These are phyloP conservation scores for Pneumocystis murina DNA, from an alignment of 1,139 yeast genomes.

Conservation along the genomic window DNA sequence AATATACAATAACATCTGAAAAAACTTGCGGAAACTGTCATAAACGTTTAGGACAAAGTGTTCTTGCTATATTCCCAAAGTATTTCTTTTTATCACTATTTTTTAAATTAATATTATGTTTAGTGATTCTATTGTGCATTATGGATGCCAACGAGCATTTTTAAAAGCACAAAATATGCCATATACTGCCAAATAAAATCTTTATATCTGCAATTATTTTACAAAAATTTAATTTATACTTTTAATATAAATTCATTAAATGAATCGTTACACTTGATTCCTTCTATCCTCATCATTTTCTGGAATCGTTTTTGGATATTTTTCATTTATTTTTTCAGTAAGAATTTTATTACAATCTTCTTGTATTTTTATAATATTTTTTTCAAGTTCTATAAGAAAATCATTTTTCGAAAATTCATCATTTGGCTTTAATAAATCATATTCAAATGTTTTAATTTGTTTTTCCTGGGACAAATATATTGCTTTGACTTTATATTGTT, in stretches of 20 bases:
- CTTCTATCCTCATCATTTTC: neutral
- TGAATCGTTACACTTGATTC: neutral
- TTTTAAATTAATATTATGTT: neutral
- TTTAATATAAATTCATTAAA: neutral
- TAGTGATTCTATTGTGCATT: conserved; percentile 44
- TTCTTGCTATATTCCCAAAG: conserved; percentile 39
- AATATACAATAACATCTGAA: conserved; percentile 27
- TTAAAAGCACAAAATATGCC: neutral
- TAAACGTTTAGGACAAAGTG: conserved; percentile 47
- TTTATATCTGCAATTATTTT: neutral
- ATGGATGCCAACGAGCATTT: conserved; percentile 37
- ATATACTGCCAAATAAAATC: neutral
- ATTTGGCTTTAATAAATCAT: neutral
- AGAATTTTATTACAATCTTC: neutral
- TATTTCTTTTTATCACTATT: neutral
- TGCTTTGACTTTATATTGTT: neutral
- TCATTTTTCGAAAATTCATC: neutral
- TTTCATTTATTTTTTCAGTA: neutral
- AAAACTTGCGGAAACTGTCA: conserved; percentile 47
- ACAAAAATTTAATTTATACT: neutral
- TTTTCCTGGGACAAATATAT: neutral
- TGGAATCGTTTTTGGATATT: neutral
- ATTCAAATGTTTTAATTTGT: neutral
- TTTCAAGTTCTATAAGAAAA: neutral
- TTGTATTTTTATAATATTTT: neutral